Conservation (phyloP, 257 asterid genomes). For the Fraxinus quadrangulata region DNA sequence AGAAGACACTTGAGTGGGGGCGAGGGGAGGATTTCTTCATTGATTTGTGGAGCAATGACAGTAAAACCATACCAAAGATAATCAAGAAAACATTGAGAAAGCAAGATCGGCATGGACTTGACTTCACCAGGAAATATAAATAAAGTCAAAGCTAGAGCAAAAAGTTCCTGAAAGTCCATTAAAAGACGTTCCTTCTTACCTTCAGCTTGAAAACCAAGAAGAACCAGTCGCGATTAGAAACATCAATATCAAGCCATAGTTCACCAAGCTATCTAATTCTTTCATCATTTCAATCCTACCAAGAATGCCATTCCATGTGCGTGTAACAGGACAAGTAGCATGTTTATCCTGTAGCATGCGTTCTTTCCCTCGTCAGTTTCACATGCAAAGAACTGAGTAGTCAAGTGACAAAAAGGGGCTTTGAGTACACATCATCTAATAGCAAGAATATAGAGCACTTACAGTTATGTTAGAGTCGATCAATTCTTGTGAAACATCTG, state of each 20-base stretch:
- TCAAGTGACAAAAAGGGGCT: background rate
- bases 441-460: slow-evolving; percentile 30
- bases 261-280: slow-evolving; percentile 57
- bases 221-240: slow-evolving; percentile 59
- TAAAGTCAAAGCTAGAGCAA: too few relatives aligned
- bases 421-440: background rate
- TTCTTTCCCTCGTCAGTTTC: slow-evolving; percentile 21
- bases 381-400: background rate
- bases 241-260: slow-evolving; percentile 66
- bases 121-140: too few relatives aligned
- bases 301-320: slow-evolving; percentile 48
- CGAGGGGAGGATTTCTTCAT: background rate
- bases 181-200: slow-evolving; percentile 35
- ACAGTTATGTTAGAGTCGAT: slow-evolving; percentile 42
- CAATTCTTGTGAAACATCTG: slow-evolving; percentile 43
- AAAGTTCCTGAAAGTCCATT: too few relatives aligned
- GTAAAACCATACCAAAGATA: background rate
- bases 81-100: too few relatives aligned
- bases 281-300: slow-evolving; percentile 47
- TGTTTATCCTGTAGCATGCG: slow-evolving; percentile 47
- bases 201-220: slow-evolving; percentile 64
- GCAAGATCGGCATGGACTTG: too few relatives aligned
- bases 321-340: slow-evolving; percentile 69
- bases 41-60: background rate
- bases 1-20: background rate